Conservation (phyloP, 441 rosid species). For the Gossypium laxum region DNA sequence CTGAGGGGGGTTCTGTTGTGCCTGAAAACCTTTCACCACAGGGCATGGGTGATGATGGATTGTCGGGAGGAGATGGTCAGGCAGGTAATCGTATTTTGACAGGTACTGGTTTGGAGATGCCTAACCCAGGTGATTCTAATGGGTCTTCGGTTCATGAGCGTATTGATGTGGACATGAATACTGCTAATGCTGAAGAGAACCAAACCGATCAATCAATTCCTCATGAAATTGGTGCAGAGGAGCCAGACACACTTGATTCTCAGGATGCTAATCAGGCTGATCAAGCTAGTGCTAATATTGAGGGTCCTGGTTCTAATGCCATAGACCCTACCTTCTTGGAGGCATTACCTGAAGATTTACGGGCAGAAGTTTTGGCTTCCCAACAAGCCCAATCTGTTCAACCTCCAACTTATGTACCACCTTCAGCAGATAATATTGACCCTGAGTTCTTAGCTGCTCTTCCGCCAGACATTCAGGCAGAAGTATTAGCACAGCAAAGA, state of each 20-base stretch:
- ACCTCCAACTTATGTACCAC: constrained; percentile 75
- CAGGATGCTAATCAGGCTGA: constrained; percentile 48
- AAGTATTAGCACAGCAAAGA: constrained; percentile 96
- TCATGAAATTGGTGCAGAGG: constrained; percentile 32
- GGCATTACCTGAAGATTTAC: constrained; percentile 88
- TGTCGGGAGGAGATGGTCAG: constrained; percentile 24
- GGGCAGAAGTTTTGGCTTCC: constrained; percentile 95
- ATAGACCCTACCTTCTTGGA: constrained; percentile 97
- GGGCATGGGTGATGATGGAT: constrained; percentile 24
- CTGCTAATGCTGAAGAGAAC: constrained; percentile 48
- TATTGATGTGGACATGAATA: constrained; percentile 79
- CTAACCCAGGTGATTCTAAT: constrained; percentile 27
- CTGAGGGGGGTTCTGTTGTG: constrained; percentile 27
- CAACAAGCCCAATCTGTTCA: constrained; percentile 91
- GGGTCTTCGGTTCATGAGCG: constrained; percentile 29
- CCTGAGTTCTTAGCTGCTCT: constrained; percentile 97
- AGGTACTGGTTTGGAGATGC: constrained; percentile 32
- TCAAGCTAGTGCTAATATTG: constrained; percentile 31
- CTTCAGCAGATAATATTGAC: constrained; percentile 88
- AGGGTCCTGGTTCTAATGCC: constrained; percentile 52
- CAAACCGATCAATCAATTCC: constrained; percentile 38
- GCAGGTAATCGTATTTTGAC: constrained; percentile 20
- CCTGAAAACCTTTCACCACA: constrained; percentile 33
- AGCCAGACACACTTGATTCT: constrained; percentile 29
- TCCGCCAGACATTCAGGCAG: constrained; percentile 96